Conservation (phyloP, 2,329 filamentous ascomycete species). For the Aspergillus phoenicis region DNA sequence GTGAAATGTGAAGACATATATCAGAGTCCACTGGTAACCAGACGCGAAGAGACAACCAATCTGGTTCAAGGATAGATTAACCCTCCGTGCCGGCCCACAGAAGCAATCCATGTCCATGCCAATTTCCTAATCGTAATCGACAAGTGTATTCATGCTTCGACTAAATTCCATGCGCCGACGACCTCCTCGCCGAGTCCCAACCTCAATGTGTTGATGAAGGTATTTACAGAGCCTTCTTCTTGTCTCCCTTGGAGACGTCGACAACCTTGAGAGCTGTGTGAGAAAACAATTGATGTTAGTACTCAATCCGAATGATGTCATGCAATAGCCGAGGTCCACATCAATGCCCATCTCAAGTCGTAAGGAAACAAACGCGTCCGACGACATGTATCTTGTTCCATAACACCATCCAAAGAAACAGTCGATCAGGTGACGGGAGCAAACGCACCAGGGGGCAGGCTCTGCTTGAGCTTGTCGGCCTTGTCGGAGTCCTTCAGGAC, state of each 20-base stretch:
- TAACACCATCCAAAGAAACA: neutral
- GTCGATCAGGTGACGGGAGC: conserved; percentile 5
- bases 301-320: neutral
- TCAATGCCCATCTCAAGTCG: neutral
- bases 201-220: conserved; percentile 14
- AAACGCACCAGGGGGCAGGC: conserved; percentile 88
- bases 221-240: conserved; percentile 50
- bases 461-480: conserved; percentile 99
- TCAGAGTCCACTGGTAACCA: conserved; percentile 26
- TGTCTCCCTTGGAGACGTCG: conserved; percentile 48
- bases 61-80: conserved; percentile 17
- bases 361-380: neutral
- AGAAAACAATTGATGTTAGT: conserved; percentile 24
- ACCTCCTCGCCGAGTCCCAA: neutral
- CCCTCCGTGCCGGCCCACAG: conserved; percentile 36
- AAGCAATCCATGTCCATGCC: conserved; percentile 30
- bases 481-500: conserved; percentile 98
- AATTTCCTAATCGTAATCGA: conserved; percentile 25
- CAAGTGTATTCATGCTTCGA: conserved; percentile 33
- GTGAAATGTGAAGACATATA: conserved; percentile 20
- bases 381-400: neutral
- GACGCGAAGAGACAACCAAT: conserved; percentile 33
- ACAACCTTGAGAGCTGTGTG: conserved; percentile 47
- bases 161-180: conserved; percentile 15
- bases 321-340: neutral